Evolutionary conservation across 1,139 yeast species (phyloP), one percentile per base, ranked within the genome.

Genomic region (Blastobotrys illinoisensis): DNA sequence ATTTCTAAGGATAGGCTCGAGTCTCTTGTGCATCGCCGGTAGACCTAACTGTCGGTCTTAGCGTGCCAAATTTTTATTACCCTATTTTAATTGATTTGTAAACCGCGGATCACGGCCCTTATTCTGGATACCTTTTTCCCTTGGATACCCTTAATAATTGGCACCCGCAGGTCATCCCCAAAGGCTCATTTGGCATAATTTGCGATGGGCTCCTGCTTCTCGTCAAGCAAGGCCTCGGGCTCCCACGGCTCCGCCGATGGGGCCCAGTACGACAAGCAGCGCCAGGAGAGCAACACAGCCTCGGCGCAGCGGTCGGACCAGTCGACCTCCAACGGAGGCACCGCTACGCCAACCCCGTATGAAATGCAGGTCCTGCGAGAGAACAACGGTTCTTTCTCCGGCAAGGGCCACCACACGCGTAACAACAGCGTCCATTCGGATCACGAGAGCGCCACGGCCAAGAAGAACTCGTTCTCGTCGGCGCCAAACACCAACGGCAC

Each of bases 151-250:
- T n/a, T n/a, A n/a, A n/a, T n/a, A n/a, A n/a, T n/a, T n/a, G n/a
- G n/a, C n/a, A n/a, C n/a, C n/a, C 40, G 40, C 3, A 26, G 32
- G 13, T 26, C 13, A 26, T 26, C n/a, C n/a, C n/a, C n/a, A n/a
- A n/a, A n/a, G n/a, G n/a, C n/a, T n/a, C n/a, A 13, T 32, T 32
- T 32, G 3, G 9, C 32, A 26, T 5, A 26, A 26, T 7, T 26
- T 2, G 9, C 11, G 32, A 26, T 54, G 57, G 57, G 57, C 28
- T 51, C 57, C 32, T 55, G 57, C 40, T 52, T 55, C 18, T 54
- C 57, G 43, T 54, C 57, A 14, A 23, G 16, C 20, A 52, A 49
- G 19, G 26, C 21, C n/a, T 20, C 14, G 18, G 43, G 46, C 2
- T 43, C 24, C 20, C 46, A 48, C 3, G 52, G 52, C n/a, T 5